Base-by-base conservation (phyloP, 176 grass and related monocot species). In the Rhynchospora breviuscula region DNA sequence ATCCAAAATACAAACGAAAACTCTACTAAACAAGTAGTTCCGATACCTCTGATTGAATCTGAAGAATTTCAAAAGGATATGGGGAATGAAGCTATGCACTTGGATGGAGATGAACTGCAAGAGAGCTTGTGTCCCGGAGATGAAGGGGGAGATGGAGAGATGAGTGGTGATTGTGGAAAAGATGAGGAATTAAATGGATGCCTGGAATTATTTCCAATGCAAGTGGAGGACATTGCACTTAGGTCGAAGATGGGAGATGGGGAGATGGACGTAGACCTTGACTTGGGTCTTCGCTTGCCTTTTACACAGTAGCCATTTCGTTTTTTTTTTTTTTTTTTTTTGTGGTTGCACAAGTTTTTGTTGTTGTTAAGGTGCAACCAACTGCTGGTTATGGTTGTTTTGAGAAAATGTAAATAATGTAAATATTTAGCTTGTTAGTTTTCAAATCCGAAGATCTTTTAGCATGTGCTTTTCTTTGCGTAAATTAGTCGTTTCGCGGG, bases 191-290 rank as follows among this genome's bases (percentile, higher is more conserved):
- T 40, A 61, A n/a, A n/a, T 31, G 13, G 72, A 23, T 94, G 87
- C 85, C 66, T 92, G 81, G 85, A 86, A 25, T 69, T 90, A 83
- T 94, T 94, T 78, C 92, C 92, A 1, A 75, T 86, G 4, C 69
- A 58, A 17, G 67, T 79, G 40, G 90, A 90, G 67, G 82, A 87
- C 2, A 90, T 92, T 47, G 83, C 83, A 67, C 87, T 64, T 49
- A 65, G 60, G 56, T 51, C 67, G 5, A 29, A 19, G 26, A 10
- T 23, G 10, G 88, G 81, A 67, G 62, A 51, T 59, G 64, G 66
- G 23, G 25, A 64, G 31, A 59, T 33, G 11, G 58, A 62, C 47
- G 59, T 92, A 49, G 82, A 90, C 31, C 79, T 95, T 17, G 73
- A 87, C 26, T 63, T 95, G 12, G 67, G 88, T 46, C 88, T 95